Base-by-base conservation (phyloP, 2,329 filamentous ascomycete genomes). In the Aureobasidium sp. region DNA sequence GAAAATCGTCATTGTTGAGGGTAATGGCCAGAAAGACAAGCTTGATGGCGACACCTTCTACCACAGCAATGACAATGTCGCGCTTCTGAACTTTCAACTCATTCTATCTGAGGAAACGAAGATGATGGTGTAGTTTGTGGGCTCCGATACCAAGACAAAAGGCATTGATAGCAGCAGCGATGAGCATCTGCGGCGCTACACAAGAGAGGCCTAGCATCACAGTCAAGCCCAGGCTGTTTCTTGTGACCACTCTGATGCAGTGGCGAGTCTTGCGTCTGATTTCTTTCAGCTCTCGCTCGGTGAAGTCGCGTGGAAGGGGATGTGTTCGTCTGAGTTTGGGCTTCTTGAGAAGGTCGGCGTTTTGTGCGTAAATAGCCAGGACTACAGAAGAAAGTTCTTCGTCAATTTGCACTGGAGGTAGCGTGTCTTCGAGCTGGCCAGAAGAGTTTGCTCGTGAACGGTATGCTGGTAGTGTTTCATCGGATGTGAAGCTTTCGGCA, bases 101-200 rank as follows among this genome's bases (percentile, higher is more conserved):
- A 39, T 52, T 52, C 27, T 35, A 34, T 35, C 19, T 21, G 6
- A 52, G 27, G 3, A 52, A 52, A 1, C 27, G 25, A 2, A 52
- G 37, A 14, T 52, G 48, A 19, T 52, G 17, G 14, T 52, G 48
- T 12, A 52, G 16, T 34, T 35, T 42, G 27, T 34, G 22, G 10
- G 48, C 48, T 12, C 48, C 48, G n/a, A 37, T 14, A n/a, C 37
- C 48, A n/a, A 52, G 11, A 19, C 48, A 52, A 14, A 41, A 52
- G 2, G 25, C 48, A 11, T 52, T 52, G 37, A 52, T 52, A 7
- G 48, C 48, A 19, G 48, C 48, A 6, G 38, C 37, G 10, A 52
- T 52, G 29, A 52, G 48, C 48, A 52, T 41, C 21, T 52, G 48
- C 14, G 48, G 48, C 16, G 48, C 48, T 7, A 52, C 48, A 11